Percentiles rank a stretch among this genome's conserved stretches.
These are phyloP conservation scores for Chaetomium tenue DNA, from an alignment of 495 filamentous ascomycete species.

Conservation along the genomic window DNA sequence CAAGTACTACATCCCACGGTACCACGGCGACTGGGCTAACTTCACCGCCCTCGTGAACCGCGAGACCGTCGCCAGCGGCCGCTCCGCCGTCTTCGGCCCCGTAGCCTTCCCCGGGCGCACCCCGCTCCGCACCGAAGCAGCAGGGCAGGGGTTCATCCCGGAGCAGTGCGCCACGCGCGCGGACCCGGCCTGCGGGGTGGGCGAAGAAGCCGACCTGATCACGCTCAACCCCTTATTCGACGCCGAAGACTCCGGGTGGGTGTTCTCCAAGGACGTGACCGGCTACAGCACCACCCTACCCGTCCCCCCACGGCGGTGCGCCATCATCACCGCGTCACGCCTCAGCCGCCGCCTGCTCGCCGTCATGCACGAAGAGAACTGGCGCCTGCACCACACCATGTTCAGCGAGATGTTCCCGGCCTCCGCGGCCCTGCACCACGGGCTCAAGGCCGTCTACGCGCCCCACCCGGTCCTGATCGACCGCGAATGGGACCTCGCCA, in stretches of 20 bases:
- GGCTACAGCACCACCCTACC: slow-evolving; percentile 68
- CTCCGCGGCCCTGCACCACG: slow-evolving; percentile 81
- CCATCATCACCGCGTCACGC: slow-evolving; percentile 80
- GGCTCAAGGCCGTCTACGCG: slow-evolving; percentile 90
- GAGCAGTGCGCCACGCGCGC: slow-evolving; percentile 40
- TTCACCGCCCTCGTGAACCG: slow-evolving; percentile 59
- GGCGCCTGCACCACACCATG: slow-evolving; percentile 74
- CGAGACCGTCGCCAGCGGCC: slow-evolving; percentile 54
- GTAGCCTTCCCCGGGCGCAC: slow-evolving; percentile 57
- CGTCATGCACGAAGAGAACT: slow-evolving; percentile 88
- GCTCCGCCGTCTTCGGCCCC: slow-evolving; percentile 76
- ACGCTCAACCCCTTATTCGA: slow-evolving; percentile 94
- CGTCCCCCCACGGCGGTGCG: slow-evolving; percentile 73
- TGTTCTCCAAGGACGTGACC: slow-evolving; percentile 78
- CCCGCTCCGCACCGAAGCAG: slow-evolving; percentile 60
- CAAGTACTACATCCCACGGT: slow-evolving; percentile 83
- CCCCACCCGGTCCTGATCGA: slow-evolving; percentile 91
- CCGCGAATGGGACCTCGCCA: slow-evolving; percentile 68
- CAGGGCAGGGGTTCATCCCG: slow-evolving; percentile 58
- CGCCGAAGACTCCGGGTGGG: slow-evolving; percentile 81
- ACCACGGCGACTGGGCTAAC: slow-evolving; percentile 86
- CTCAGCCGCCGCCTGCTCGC: slow-evolving; percentile 75
- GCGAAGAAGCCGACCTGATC: slow-evolving; percentile 90
- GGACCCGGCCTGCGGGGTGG: slow-evolving; percentile 66
- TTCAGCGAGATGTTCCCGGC: slow-evolving; percentile 95